Evolutionary conservation across 495 filamentous ascomycete genomes (phyloP).

Genomic region (Podospora anserina): DNA sequence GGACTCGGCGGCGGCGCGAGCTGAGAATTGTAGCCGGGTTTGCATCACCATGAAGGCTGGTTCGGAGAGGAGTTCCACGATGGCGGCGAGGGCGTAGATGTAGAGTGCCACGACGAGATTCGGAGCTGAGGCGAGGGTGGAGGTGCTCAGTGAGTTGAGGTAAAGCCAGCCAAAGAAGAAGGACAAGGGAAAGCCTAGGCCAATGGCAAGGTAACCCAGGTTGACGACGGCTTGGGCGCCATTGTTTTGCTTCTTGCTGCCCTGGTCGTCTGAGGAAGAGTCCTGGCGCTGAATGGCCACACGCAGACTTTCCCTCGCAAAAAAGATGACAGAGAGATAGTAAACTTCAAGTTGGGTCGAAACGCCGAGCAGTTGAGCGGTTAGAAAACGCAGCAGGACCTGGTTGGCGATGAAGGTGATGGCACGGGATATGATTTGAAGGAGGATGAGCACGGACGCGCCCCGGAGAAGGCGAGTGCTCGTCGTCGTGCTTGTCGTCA

Average conservation of each 20-base stretch:
- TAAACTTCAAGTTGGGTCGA: slow-evolving; percentile 89
- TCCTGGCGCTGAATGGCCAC: slow-evolving; percentile 81
- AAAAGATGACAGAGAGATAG: slow-evolving; percentile 82
- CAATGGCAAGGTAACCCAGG: slow-evolving; percentile 73
- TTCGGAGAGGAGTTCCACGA: slow-evolving; percentile 78
- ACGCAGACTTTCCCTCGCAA: slow-evolving; percentile 82
- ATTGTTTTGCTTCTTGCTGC: slow-evolving; percentile 22
- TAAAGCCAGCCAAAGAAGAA: slow-evolving; percentile 63
- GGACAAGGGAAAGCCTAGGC: slow-evolving; percentile 64
- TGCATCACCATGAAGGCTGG: slow-evolving; percentile 83
- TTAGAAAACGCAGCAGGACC: slow-evolving; percentile 77
- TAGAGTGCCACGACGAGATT: slow-evolving; percentile 61
- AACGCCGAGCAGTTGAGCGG: slow-evolving; percentile 76
- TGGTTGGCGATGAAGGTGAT: slow-evolving; percentile 92
- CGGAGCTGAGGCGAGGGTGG: slow-evolving; percentile 54
- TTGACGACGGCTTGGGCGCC: slow-evolving; percentile 73
- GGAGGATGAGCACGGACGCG: slow-evolving; percentile 78
- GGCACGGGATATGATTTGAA: slow-evolving; percentile 78
- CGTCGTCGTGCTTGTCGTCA: not conserved
- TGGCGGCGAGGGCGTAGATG: slow-evolving; percentile 69
- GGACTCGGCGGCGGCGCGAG: slow-evolving; percentile 76
- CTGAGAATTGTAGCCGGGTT: slow-evolving; percentile 72
- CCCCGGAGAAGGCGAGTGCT: slow-evolving; percentile 47
- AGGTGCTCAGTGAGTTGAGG: slow-evolving; percentile 49
- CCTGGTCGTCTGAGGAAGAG: not conserved